Base-by-base conservation (phyloP, 352 stramenopile species). In the Pythium aquatile region DNA sequence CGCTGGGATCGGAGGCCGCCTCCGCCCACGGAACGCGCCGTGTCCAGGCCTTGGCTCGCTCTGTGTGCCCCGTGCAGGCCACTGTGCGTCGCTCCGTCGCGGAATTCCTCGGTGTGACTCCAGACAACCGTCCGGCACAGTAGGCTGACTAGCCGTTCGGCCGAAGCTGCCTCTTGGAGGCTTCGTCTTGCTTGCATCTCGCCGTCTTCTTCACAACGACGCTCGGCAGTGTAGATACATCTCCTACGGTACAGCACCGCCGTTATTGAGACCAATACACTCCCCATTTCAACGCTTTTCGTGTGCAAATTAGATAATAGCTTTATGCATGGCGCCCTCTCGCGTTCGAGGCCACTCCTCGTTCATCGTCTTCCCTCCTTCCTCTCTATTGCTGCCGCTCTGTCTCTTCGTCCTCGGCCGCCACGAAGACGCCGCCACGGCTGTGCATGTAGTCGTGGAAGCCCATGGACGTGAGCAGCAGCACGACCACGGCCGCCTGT, bases 391-490 rank as follows among this genome's bases (percentile, higher is more conserved):
- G 16, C 35, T 64, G 17, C 20, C 28, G 29, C 1, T 61, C n/a
- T n/a, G 42, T 17, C 42, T 48, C 42, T 17, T 48, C 42, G 1
- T 48, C 42, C 16, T 48, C 42, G n/a, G 10, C 16, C 3, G 8
- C 8, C 28, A 76, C 68, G 56, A 78, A 78, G 48, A 90, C 90
- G 49, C 79, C 80, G 33, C 84, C 84, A 47, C 70, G 82, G 62
- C 82, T 81, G 29, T 61, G 58, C 84, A 93, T 93, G 68, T 84
- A 93, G 63, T 93, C 84, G 59, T 93, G 81, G 73, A 93, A 91
- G 11, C 74, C 80, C 82, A 93, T 93, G 39, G 84, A 85, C 62
- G 77, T 74, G 35, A 93, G 68, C 55, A 93, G 70, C 49, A 93
- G 49, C 35, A 86, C 73, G 1, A 93, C 81, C 0, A 89, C 73